These are phyloP conservation scores for Scolecobasidium constrictum DNA, from an alignment of 2,329 filamentous ascomycete species.

Conservation along the genomic window DNA sequence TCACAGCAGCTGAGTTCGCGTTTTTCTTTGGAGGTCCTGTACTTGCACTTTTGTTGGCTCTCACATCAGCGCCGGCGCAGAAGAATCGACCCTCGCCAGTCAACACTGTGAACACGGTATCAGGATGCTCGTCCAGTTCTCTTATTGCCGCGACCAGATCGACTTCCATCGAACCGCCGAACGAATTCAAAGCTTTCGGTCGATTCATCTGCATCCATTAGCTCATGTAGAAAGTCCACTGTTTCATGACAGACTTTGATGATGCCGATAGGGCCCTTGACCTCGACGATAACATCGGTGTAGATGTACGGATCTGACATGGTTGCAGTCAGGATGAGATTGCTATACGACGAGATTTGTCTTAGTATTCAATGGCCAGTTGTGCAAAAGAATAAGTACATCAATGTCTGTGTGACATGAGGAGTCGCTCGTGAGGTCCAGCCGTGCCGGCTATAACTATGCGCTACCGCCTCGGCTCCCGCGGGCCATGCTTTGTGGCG, in stretches of 20 bases:
- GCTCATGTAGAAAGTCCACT: too few relatives aligned
- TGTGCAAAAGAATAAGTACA: too few relatives aligned
- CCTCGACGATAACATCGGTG: slow-evolving; percentile 33
- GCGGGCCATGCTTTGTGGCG: too few relatives aligned
- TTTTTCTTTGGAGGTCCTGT: neutral
- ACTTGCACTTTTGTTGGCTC: slow-evolving; percentile 16
- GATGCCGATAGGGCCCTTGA: slow-evolving; percentile 32
- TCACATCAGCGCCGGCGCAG: slow-evolving; percentile 40
- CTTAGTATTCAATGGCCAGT: too few relatives aligned
- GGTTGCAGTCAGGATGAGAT: too few relatives aligned
- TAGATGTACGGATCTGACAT: too few relatives aligned
- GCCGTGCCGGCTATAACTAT: too few relatives aligned
- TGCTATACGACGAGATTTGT: too few relatives aligned
- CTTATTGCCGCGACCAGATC: slow-evolving; percentile 33
- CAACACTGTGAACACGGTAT: slow-evolving; percentile 39
- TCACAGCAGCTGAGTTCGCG: slow-evolving; percentile 17
- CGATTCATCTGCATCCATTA: slow-evolving; percentile 35
- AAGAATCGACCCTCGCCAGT: slow-evolving; percentile 42
- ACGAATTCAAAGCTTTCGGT: slow-evolving; percentile 37
- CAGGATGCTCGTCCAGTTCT: slow-evolving; percentile 34
- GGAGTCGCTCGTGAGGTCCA: too few relatives aligned
- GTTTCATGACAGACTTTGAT: slow-evolving; percentile 34
- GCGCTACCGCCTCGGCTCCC: too few relatives aligned
- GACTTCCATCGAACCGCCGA: slow-evolving; percentile 33
- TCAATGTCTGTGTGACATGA: too few relatives aligned